These are phyloP conservation scores for Sphagnum contortum DNA, from an alignment of 225 moss, liverwort and hornwort genomes.

Conservation along the genomic window DNA sequence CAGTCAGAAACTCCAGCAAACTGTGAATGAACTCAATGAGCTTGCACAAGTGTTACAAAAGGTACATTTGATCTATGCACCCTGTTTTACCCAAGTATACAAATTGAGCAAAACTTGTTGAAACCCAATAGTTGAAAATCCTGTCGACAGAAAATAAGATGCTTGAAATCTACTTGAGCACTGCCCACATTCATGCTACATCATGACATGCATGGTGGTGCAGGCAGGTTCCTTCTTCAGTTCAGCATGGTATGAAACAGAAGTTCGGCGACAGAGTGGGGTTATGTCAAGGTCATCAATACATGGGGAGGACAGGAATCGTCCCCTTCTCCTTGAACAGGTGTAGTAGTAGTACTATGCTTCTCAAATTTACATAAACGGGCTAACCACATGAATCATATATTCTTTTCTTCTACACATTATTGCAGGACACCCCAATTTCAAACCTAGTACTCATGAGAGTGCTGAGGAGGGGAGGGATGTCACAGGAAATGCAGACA, in stretches of 20 bases:
- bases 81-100: no score
- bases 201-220: not conserved
- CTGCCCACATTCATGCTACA: no score
- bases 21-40: conserved; percentile 65
- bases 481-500: conserved; percentile 65
- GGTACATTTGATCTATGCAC: conserved; percentile 19
- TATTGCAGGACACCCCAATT: not conserved
- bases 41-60: conserved; percentile 68
- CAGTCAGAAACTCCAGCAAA: conserved; percentile 60
- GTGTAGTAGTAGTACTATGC: conserved; percentile 10
- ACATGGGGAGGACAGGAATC: conserved; percentile 45
- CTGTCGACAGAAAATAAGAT: no score
- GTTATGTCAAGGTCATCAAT: conserved; percentile 32
- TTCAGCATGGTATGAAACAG: conserved; percentile 56
- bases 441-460: no score
- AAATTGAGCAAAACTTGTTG: no score
- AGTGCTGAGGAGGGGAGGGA: not conserved
- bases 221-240: conserved; percentile 71
- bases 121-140: no score
- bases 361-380: no score
- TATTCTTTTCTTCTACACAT: no score
- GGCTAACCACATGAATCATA: no score
- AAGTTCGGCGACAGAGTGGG: conserved; percentile 39
- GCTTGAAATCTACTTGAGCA: no score
- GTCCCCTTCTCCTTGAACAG: conserved; percentile 69